phyloP scores from a whole-genome alignment of 805 yeast genomes.

The Cyberlindnera sargentensis region DNA sequence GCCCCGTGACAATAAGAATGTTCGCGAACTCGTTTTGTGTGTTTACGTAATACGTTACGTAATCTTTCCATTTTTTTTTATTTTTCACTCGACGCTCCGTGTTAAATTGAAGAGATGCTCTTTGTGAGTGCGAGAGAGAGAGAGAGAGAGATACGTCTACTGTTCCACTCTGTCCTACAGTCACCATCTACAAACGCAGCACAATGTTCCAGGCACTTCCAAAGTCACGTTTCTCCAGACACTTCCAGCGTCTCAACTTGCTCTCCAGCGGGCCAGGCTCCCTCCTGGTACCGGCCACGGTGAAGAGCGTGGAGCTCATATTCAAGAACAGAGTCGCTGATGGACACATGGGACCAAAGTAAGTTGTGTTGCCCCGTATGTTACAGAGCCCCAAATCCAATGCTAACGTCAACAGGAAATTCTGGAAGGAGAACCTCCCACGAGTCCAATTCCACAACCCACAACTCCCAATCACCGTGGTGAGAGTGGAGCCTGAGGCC shows the following conservation, averaged over 20 bases:
- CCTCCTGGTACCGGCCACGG: slow-evolving; percentile 29
- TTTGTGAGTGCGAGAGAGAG: too few relatives aligned
- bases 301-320: slow-evolving; percentile 41
- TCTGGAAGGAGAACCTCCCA: slow-evolving; percentile 72
- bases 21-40: too few relatives aligned
- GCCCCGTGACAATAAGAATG: too few relatives aligned
- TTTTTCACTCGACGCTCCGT: too few relatives aligned
- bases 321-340: slow-evolving; percentile 40
- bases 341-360: slow-evolving; percentile 56
- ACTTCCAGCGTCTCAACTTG: slow-evolving; percentile 41
- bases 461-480: slow-evolving; percentile 51
- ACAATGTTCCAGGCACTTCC: slow-evolving; percentile 27
- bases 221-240: slow-evolving; percentile 37
- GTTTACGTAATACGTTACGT: too few relatives aligned
- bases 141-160: too few relatives aligned
- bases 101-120: too few relatives aligned
- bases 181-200: background rate
- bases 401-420: slow-evolving; percentile 34
- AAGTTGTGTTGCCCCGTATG: slow-evolving; percentile 2
- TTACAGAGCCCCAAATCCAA: background rate
- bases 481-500: slow-evolving; percentile 40
- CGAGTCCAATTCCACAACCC: slow-evolving; percentile 81
- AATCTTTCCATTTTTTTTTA: too few relatives aligned
- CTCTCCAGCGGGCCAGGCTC: slow-evolving; percentile 43
- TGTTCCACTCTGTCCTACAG: too few relatives aligned